phyloP scores from a whole-genome alignment of 1,139 yeast species.

The Wickerhamomyces sp. region DNA sequence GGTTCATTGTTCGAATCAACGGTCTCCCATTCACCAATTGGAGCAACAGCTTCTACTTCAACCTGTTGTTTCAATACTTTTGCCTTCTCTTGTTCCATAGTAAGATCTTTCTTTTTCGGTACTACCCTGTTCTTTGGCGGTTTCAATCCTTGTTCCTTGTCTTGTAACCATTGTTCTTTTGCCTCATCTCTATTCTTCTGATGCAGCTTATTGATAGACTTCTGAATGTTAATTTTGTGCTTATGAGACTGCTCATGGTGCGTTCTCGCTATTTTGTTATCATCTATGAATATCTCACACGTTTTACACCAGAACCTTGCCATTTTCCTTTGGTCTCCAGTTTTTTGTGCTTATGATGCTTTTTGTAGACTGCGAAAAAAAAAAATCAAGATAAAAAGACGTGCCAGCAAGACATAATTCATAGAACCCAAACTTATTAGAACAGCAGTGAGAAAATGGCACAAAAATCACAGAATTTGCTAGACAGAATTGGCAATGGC shows the following conservation, averaged over 20 bases:
- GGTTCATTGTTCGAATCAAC: no score
- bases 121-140: neutral
- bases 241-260: slow-evolving; percentile 35
- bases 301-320: slow-evolving; percentile 40
- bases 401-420: neutral
- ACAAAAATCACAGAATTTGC: neutral
- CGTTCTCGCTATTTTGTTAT: slow-evolving; percentile 32
- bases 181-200: slow-evolving; percentile 25
- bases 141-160: neutral
- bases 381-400: slow-evolving; percentile 11
- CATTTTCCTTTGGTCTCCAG: slow-evolving; percentile 20
- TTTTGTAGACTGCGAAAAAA: neutral
- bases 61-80: no score
- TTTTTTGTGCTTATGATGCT: no score
- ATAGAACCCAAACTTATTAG: no score
- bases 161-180: slow-evolving; percentile 1
- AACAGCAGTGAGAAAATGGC: neutral
- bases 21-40: slow-evolving; percentile 1
- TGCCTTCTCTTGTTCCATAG: no score
- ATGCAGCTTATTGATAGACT: slow-evolving; percentile 30
- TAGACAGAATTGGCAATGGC: slow-evolving; percentile 5
- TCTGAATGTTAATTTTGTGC: slow-evolving; percentile 29
- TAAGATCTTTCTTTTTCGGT: neutral
- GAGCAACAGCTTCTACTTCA: neutral
- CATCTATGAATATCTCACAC: slow-evolving; percentile 40